phyloP scores from a whole-genome alignment of 768 basidiomycete species.

The Clavulina sp. region DNA sequence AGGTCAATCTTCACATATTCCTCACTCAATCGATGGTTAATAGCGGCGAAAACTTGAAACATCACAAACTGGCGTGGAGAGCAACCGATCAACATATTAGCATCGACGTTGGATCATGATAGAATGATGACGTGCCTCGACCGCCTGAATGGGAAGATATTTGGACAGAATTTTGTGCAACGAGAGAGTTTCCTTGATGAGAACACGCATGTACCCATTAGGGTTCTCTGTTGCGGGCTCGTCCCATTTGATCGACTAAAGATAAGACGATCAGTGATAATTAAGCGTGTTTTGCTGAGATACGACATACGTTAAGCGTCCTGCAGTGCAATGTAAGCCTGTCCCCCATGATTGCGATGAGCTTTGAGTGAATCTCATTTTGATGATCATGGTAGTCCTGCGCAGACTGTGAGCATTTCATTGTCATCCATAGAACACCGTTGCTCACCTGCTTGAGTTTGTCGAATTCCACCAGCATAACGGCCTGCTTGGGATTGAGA shows the following conservation, averaged over 20 bases:
- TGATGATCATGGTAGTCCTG: slow-evolving; percentile 99
- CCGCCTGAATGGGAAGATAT: slow-evolving; percentile 59
- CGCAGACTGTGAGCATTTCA: neutral
- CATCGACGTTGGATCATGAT: slow-evolving; percentile 2
- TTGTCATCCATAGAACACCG: neutral
- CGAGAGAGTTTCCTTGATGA: slow-evolving; percentile 89
- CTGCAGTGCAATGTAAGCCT: slow-evolving; percentile 72
- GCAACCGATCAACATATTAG: slow-evolving; percentile 10
- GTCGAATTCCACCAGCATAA: slow-evolving; percentile 95
- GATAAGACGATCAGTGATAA: neutral
- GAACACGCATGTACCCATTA: slow-evolving; percentile 81
- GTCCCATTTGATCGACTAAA: slow-evolving; percentile 64
- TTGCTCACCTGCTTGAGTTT: slow-evolving; percentile 78
- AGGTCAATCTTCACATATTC: slow-evolving; percentile 73
- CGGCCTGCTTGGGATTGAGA: slow-evolving; percentile 83
- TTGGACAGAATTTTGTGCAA: slow-evolving; percentile 91
- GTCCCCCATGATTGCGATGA: slow-evolving; percentile 97
- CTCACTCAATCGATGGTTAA: slow-evolving; percentile 78
- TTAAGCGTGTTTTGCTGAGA: neutral
- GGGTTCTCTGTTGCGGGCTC: slow-evolving; percentile 33
- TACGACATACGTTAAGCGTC: slow-evolving; percentile 44
- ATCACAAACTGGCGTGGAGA: slow-evolving; percentile 54
- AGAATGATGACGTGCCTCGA: slow-evolving; percentile 53
- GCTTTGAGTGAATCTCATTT: slow-evolving; percentile 93
- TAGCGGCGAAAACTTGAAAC: slow-evolving; percentile 85